Evolutionary conservation across 345 rosid species (phyloP).

Genomic region (Bretschneidera sinensis): DNA sequence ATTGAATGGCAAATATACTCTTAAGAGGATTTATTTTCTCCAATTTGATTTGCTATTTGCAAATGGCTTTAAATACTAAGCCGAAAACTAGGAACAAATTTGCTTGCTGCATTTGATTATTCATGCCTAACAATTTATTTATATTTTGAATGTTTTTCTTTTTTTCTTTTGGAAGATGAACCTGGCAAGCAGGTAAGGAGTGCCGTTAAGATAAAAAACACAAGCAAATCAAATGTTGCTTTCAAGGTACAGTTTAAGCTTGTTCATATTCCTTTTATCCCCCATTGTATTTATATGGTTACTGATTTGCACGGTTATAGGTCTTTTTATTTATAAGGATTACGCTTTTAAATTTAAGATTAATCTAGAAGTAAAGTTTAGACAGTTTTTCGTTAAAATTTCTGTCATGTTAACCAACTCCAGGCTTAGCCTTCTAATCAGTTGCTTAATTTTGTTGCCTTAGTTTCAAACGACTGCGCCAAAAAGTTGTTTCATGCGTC

Average conservation of each 20-base stretch:
- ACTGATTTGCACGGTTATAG: not conserved
- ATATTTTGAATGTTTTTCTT: not conserved
- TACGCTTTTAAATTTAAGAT: no score
- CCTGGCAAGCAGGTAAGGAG: slow-evolving; percentile 98
- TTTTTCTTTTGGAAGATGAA: slow-evolving; percentile 58
- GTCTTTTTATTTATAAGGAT: not conserved
- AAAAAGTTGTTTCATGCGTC: slow-evolving; percentile 99
- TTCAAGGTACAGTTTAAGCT: slow-evolving; percentile 56
- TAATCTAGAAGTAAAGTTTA: not conserved
- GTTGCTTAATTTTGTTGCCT: slow-evolving; percentile 15
- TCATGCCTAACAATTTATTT: not conserved
- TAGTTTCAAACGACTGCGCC: slow-evolving; percentile 99
- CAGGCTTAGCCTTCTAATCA: slow-evolving; percentile 1
- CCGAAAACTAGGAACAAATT: not conserved
- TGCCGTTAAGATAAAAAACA: slow-evolving; percentile 88
- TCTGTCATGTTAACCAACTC: not conserved
- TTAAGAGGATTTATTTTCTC: not conserved
- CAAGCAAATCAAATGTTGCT: slow-evolving; percentile 86
- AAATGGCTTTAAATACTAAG: not conserved
- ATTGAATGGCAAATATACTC: no score
- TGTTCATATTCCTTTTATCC: not conserved
- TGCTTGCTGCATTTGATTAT: not conserved
- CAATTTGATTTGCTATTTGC: not conserved
- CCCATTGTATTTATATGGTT: slow-evolving; percentile 1
- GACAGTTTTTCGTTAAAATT: not conserved